phyloP scores from a whole-genome alignment of 1,139 yeast genomes.

The Diutina pseudorugosa region DNA sequence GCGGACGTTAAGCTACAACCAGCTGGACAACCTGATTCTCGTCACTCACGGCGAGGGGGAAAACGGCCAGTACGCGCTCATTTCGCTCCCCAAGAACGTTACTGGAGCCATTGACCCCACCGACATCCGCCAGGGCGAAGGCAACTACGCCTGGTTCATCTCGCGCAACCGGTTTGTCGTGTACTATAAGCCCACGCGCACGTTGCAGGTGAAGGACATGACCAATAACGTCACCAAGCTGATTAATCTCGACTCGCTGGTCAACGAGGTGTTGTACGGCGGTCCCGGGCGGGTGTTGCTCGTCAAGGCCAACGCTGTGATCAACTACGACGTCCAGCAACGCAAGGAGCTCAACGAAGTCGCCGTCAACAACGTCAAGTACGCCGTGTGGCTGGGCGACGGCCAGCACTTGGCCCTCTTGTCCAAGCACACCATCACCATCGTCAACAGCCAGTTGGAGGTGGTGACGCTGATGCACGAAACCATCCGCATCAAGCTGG shows the following conservation, averaged over 20 bases:
- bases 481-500: conserved; percentile 93
- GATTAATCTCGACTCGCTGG: conserved; percentile 60
- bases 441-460: conserved; percentile 71
- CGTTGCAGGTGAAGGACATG: conserved; percentile 74
- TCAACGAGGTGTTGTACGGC: conserved; percentile 63
- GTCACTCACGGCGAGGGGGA: conserved; percentile 68
- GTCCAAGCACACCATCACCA: conserved; percentile 86
- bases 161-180: conserved; percentile 91
- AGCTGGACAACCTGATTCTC: conserved; percentile 78
- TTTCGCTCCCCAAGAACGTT: conserved; percentile 73
- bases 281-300: conserved; percentile 79
- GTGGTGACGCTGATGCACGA: conserved; percentile 83
- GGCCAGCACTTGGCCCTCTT: conserved; percentile 81
- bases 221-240: conserved; percentile 73
- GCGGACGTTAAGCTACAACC: conserved; percentile 79
- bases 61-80: conserved; percentile 56
- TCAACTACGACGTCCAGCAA: conserved; percentile 88
- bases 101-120: conserved; percentile 90
- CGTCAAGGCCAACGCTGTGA: conserved; percentile 59
- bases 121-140: conserved; percentile 67
- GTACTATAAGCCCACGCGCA: conserved; percentile 49
- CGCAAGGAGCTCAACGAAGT: conserved; percentile 64
- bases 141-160: conserved; percentile 78
- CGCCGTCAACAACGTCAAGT: conserved; percentile 70
- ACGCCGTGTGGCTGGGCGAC: conserved; percentile 80